These are phyloP conservation scores for Coemansia sp. DNA, from an alignment of 192 early-diverging fungal species.

Conservation along the genomic window DNA sequence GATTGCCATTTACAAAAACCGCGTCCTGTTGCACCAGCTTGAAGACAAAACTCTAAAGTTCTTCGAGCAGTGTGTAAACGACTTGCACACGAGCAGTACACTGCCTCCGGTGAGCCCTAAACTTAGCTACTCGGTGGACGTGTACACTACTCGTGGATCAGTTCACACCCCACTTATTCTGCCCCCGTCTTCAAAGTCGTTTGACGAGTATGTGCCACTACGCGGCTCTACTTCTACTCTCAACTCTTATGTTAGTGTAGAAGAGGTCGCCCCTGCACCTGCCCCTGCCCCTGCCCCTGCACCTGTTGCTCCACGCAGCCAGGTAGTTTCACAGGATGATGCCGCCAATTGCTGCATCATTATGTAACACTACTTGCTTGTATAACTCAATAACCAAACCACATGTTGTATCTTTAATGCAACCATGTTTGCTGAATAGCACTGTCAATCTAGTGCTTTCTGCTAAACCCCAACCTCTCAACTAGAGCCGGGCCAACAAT, in stretches of 20 bases:
- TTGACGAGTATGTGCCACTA: background rate
- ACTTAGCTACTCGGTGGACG: background rate
- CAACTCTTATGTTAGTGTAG: background rate
- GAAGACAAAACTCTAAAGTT: background rate
- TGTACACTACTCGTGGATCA: background rate
- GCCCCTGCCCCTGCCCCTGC: background rate
- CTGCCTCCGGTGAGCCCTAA: background rate
- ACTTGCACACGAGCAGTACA: background rate
- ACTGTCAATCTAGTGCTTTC: too few relatives aligned
- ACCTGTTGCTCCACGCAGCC: background rate
- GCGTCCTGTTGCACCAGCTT: background rate
- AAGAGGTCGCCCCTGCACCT: background rate
- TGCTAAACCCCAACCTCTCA: too few relatives aligned
- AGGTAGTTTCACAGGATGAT: background rate
- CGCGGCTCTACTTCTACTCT: background rate
- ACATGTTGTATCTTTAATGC: too few relatives aligned
- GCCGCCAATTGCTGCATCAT: background rate
- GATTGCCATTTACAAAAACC: background rate
- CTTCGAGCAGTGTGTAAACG: background rate
- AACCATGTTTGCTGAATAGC: too few relatives aligned
- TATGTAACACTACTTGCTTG: background rate
- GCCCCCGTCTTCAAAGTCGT: background rate
- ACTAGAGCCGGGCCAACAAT: too few relatives aligned
- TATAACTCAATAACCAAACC: background rate
- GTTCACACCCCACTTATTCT: background rate